Evolutionary conservation across 495 filamentous ascomycete genomes (phyloP).

Genomic region (Chaetomium tenue): DNA sequence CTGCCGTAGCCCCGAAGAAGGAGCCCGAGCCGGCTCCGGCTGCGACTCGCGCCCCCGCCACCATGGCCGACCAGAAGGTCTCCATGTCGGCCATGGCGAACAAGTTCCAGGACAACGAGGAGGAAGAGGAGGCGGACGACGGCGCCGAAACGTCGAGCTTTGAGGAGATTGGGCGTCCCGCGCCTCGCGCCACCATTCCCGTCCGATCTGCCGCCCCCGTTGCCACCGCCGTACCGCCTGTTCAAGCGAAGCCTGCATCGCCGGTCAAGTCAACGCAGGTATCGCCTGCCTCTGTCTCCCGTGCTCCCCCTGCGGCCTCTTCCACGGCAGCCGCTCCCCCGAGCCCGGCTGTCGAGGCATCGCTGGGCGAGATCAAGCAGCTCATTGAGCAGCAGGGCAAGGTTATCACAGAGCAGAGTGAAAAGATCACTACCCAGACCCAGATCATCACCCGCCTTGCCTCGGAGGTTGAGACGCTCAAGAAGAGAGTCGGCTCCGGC

Average conservation of each 20-base stretch:
- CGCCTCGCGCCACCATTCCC: conserved; percentile 38
- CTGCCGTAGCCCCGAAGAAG: conserved; percentile 51
- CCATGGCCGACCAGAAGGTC: conserved; percentile 76
- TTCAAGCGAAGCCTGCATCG: conserved; percentile 36
- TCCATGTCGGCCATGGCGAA: conserved; percentile 80
- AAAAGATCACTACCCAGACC: conserved; percentile 58
- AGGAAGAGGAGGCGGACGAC: conserved; percentile 53
- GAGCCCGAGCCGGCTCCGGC: conserved; percentile 52
- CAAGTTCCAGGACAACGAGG: conserved; percentile 78
- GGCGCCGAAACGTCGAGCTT: conserved; percentile 74
- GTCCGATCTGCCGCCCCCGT: conserved; percentile 28
- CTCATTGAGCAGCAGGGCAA: conserved; percentile 61
- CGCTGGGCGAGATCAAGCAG: conserved; percentile 62
- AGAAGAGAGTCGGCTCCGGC: conserved; percentile 59
- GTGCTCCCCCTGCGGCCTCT: conserved; percentile 24
- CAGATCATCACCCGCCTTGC: conserved; percentile 64
- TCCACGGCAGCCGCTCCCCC: conserved; percentile 23
- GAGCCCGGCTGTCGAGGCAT: conserved; percentile 38
- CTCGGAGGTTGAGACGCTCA: conserved; percentile 67
- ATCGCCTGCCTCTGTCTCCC: conserved; percentile 24
- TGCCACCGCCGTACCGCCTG: conserved; percentile 32
- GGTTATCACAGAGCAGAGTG: conserved; percentile 55
- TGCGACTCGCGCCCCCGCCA: conserved; percentile 57
- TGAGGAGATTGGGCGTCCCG: conserved; percentile 69
- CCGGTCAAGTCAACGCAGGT: conserved; percentile 36